Percentiles rank a stretch among this genome's conserved stretches.
Conservation (phyloP, 208 protist genomes). For the Borovskyia barvae region DNA sequence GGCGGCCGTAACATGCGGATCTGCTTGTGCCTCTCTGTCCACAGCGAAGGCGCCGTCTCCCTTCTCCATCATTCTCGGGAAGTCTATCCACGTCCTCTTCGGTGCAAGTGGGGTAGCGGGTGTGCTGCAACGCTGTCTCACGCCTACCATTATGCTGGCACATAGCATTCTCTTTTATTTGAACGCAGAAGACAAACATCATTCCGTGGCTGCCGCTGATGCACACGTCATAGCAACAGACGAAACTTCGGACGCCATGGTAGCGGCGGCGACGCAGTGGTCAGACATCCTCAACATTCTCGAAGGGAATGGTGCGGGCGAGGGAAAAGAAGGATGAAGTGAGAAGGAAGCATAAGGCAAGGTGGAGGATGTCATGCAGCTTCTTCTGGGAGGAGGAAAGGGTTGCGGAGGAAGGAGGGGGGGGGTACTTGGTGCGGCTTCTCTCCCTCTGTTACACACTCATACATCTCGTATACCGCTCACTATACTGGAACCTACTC, state of each 20-base stretch:
- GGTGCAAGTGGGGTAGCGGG: constrained; percentile 21
- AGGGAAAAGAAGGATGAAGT: too few species aligned
- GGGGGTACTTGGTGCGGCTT: too few species aligned
- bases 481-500: too few species aligned
- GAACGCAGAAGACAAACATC: too few species aligned
- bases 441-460: too few species aligned
- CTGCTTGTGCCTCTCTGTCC: neutral
- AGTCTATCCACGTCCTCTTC: constrained; percentile 14
- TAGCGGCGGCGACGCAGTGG: constrained; percentile 5
- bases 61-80: constrained; percentile 1
- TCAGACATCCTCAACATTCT: constrained; percentile 3
- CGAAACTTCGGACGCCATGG: constrained; percentile 1
- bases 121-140: constrained; percentile 49
- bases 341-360: too few species aligned
- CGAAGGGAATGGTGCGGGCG: too few species aligned
- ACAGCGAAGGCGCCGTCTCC: neutral
- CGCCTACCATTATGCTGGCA: constrained; percentile 39
- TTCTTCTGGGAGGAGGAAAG: too few species aligned
- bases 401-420: too few species aligned
- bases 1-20: neutral
- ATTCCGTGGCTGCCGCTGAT: neutral
- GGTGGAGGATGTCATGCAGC: too few species aligned
- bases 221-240: neutral
- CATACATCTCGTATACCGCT: too few species aligned
- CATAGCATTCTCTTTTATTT: constrained; percentile 62